Evolutionary conservation across 2,329 filamentous ascomycete genomes (phyloP).

Genomic region (Fusarium pseudonygamai): DNA sequence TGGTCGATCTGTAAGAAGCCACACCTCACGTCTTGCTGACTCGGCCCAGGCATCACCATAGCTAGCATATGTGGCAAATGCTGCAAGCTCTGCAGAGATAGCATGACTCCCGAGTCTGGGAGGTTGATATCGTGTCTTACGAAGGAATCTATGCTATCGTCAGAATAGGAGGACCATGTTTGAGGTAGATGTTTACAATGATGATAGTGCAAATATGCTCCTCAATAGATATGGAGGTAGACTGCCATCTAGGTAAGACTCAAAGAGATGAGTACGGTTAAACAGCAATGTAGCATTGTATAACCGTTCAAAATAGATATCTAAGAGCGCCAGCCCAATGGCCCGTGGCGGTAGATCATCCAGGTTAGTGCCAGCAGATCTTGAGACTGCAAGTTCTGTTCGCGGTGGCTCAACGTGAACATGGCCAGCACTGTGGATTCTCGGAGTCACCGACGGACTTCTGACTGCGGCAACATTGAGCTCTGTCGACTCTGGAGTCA

Average conservation of each 20-base stretch:
- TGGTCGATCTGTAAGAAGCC: background rate
- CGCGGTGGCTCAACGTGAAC: accelerated
- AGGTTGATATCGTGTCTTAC: background rate
- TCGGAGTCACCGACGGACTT: background rate
- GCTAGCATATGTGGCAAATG: background rate
- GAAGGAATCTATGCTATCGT: background rate
- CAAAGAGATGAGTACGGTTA: background rate
- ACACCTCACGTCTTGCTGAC: background rate
- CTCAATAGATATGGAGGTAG: background rate
- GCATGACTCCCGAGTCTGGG: background rate
- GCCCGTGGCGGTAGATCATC: background rate
- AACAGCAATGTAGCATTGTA: background rate
- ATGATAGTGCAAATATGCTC: background rate
- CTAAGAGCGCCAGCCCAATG: background rate
- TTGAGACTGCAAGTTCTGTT: background rate
- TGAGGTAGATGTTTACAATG: background rate
- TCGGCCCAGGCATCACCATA: background rate
- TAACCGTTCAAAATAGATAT: background rate
- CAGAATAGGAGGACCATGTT: no score
- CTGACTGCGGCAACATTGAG: background rate
- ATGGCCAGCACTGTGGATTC: background rate
- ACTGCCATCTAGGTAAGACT: background rate
- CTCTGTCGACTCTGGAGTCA: background rate
- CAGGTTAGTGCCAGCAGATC: accelerated
- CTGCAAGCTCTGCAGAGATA: background rate